Evolutionary conservation across 2,329 filamentous ascomycete genomes (phyloP), one percentile per base, ranked within the genome.

Genomic region (Dactylellina parvicollis): DNA sequence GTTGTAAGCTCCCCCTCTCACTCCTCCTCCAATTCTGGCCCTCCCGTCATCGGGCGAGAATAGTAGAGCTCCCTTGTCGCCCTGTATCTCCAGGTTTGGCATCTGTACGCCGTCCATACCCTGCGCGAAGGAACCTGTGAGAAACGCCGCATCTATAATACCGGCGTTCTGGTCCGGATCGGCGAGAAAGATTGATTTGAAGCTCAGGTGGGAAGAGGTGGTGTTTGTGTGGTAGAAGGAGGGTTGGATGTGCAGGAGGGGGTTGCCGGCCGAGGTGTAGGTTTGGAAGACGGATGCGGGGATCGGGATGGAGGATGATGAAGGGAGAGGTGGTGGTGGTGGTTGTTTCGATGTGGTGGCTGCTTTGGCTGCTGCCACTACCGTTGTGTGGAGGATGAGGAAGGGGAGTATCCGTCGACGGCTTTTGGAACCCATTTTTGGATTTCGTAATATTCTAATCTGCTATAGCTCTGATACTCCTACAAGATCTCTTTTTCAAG

Each of bases 231-330:
- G 59, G 54, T 73, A 49, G 30, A 73, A 56, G 4, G 69, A 47
- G 2, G 60, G 69, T 55, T 73, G 69, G 28, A 73, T 60, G 38
- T 73, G 69, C 4, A 73, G 32, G 24, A 73, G 55, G 8, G 69
- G 69, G 38, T 52, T 73, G 14, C 60, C 60, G 18, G 69, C 46
- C 42, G 69, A 59, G 5, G 52, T 73, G 46, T 56, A 65, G 1
- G 69, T 73, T 46, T 59, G 60, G 22, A 73, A 61, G 8, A 73
- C 47, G 10, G 59, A 46, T 1, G 69, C 69, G 7, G 69, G 69
- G 32, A 73, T 55, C 3, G 64, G 64, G 26, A 34, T 16, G 2
- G 54, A 55, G 5, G 32, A n/a, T 56, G 26, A 46, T 4, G 69
- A 60, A 7, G 69, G 67, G 22, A 65, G 38, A 7, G 64, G 54